Base-by-base conservation (phyloP, 2,329 filamentous ascomycete genomes). In the Venturia carpophila region DNA sequence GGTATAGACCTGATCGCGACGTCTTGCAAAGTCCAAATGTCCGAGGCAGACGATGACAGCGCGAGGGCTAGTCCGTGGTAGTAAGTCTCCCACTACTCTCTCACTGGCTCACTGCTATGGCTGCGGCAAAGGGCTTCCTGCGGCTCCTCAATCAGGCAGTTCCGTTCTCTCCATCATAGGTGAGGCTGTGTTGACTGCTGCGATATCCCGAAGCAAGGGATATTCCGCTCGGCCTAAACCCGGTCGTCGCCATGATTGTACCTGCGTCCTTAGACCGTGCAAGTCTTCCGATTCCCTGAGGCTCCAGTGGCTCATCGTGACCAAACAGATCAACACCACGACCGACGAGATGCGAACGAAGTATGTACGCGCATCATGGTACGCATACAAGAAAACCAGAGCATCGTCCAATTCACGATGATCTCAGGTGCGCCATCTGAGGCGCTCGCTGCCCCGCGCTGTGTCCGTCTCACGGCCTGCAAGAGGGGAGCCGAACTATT, bases 401-500 rank as follows among this genome's bases (percentile, higher is more conserved):
- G 19, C 49, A 3, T 37, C 13, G 37, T 27, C n/a, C 52, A 37
- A 34, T 19, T 37, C 30, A 58, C 52, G 19, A 58, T 58, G 27
- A 58, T 58, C 52, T 39, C 52, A 58, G 52, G 3, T 3, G 49
- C 45, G 17, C 45, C 45, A 47, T 10, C 45, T 34, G 52, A 37
- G 19, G 30, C 30, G 30, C 27, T n/a, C 17, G 27, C n/a, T 1
- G 7, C 52, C 52, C 52, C 52, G 52, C 52, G 17, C 13, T 37
- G 11, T 1, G 2, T 58, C 27, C 27, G 52, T n/a, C 24, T 52
- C 52, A 58, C 52, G 52, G 52, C 52, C 19, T 37, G 6, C 30
- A 9, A n/a, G 27, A 58, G 52, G 52, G 30, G 52, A 58, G 27
- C 52, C 52, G 52, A 37, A 37, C 27, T 58, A 58, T 58, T 58